Percentiles rank a stretch among this genome's conserved stretches.
phyloP scores from a whole-genome alignment of 2,329 filamentous ascomycete species.

The Colletotrichum sublineola region DNA sequence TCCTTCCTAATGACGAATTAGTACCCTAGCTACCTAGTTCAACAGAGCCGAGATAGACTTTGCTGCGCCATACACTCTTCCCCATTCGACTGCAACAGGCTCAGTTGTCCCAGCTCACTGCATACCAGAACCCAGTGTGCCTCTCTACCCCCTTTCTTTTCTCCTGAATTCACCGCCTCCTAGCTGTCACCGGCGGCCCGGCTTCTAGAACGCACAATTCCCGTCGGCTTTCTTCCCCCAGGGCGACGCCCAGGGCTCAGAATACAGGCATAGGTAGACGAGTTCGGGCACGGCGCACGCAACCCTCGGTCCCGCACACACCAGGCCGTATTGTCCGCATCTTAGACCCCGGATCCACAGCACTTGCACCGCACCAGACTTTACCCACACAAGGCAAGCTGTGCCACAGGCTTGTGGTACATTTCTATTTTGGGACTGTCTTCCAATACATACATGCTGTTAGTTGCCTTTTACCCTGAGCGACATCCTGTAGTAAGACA shows the following conservation, averaged over 20 bases:
- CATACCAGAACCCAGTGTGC: neutral
- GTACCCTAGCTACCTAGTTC: neutral
- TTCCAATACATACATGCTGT: conserved; percentile 16
- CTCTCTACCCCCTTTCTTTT: neutral
- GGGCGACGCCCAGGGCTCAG: neutral
- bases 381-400: conserved; percentile 17
- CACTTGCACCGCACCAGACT: neutral
- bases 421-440: neutral
- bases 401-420: conserved; percentile 14
- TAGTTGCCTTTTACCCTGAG: conserved; percentile 20
- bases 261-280: neutral
- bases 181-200: conserved; percentile 16
- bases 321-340: neutral
- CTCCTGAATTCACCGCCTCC: conserved; percentile 3
- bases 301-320: neutral
- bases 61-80: conserved; percentile 18
- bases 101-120: conserved; percentile 8
- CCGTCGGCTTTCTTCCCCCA: conserved; percentile 10
- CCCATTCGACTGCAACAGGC: conserved; percentile 23
- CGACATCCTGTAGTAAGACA: conserved; percentile 23
- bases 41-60: conserved; percentile 15
- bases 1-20: neutral
- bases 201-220: conserved; percentile 36
- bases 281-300: conserved; percentile 9
- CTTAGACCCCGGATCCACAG: neutral